Conservation (phyloP, 768 basidiomycete genomes). For the Suillus lakei region DNA sequence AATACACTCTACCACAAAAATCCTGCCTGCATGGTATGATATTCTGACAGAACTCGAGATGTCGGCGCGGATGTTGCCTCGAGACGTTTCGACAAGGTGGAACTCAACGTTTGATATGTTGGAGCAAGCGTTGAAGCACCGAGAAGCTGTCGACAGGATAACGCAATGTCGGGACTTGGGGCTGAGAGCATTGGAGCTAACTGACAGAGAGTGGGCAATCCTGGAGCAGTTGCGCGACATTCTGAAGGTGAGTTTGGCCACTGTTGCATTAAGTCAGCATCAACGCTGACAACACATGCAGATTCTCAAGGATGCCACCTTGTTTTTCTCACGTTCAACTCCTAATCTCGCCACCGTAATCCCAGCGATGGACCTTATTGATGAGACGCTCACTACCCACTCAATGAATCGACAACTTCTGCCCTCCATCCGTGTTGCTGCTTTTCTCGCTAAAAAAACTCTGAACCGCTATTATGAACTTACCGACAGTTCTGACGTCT, state of each 20-base stretch:
- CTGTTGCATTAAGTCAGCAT: too few relatives aligned
- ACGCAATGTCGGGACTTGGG: constrained; percentile 19
- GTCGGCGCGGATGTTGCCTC: too few relatives aligned
- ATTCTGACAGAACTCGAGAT: too few relatives aligned
- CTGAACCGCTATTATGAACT: too few relatives aligned
- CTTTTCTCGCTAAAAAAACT: too few relatives aligned
- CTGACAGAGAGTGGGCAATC: constrained; percentile 20
- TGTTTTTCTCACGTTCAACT: constrained; percentile 26
- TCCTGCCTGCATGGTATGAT: too few relatives aligned
- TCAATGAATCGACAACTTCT: too few relatives aligned
- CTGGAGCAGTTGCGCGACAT: constrained; percentile 21
- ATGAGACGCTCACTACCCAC: too few relatives aligned
- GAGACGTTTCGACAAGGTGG: constrained; percentile 31
- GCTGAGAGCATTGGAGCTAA: constrained; percentile 17
- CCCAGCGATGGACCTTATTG: constrained; percentile 18
- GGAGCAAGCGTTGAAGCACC: constrained; percentile 25
- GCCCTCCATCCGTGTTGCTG: too few relatives aligned
- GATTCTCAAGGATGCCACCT: constrained; percentile 28
- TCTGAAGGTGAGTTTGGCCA: constrained; percentile 26
- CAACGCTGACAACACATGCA: constrained; percentile 9
- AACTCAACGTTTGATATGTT: constrained; percentile 31
- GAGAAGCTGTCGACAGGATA: constrained; percentile 24
- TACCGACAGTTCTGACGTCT: too few relatives aligned
- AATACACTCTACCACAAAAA: too few relatives aligned
- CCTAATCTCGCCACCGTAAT: constrained; percentile 32